These are phyloP conservation scores for Malassezia pachydermatis DNA, from an alignment of 1,284 basidiomycete species.

Conservation along the genomic window DNA sequence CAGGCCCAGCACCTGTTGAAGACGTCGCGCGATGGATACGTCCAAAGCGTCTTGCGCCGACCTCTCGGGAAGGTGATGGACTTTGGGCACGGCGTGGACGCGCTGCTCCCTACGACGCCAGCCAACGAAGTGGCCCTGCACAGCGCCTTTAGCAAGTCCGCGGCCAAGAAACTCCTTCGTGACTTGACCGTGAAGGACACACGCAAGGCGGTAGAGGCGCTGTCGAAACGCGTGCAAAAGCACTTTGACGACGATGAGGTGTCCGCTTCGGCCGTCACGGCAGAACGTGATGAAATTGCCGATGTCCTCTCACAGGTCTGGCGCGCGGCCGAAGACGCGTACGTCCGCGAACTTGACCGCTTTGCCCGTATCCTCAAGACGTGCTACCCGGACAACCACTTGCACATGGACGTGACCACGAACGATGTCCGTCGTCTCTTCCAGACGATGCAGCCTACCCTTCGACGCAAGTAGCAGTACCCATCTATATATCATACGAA, in stretches of 20 bases:
- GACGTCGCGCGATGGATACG: constrained; percentile 73
- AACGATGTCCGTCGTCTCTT: constrained; percentile 56
- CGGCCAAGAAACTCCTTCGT: constrained; percentile 72
- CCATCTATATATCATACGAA: no score
- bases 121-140: constrained; percentile 70
- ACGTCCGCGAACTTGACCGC: constrained; percentile 5
- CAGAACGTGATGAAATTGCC: constrained; percentile 13
- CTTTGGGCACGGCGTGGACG: constrained; percentile 84
- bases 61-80: constrained; percentile 82
- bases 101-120: constrained; percentile 67
- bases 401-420: constrained; percentile 53
- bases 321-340: constrained; percentile 6
- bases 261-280: background rate
- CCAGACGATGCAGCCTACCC: constrained; percentile 17
- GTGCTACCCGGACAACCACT: constrained; percentile 10
- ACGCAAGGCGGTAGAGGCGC: constrained; percentile 66
- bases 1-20: constrained; percentile 59
- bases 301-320: constrained; percentile 15
- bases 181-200: constrained; percentile 80
- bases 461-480: constrained; percentile 5
- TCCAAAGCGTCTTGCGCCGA: constrained; percentile 73
- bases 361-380: constrained; percentile 9
- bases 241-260: constrained; percentile 61
- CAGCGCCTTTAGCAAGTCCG: constrained; percentile 63
- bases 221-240: constrained; percentile 86